Evolutionary conservation across 495 filamentous ascomycete genomes (phyloP), one percentile per base, ranked within the genome.

Genomic region (Penicillium roqueforti): DNA sequence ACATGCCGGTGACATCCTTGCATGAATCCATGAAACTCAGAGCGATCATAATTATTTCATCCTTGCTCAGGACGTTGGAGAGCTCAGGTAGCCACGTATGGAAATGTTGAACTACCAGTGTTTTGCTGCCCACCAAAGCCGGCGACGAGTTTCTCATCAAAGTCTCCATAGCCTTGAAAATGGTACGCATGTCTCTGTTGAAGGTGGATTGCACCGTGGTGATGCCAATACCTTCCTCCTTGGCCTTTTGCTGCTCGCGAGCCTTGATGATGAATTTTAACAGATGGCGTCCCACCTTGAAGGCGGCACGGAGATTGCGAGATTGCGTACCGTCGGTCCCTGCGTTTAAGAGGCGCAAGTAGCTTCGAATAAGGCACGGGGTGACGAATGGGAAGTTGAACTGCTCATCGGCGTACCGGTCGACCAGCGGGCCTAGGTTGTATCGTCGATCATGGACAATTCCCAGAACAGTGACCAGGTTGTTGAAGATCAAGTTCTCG

Each of bases 381-480:
- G 90, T 93, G 6, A 90, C 91, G 64, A 92, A 96, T 1, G 92
- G 91, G 65, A 95, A 97, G 63, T 95, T 91, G 71, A 97, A 97
- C 59, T 83, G 82, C 40, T 74, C 85, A 60, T 93, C 87, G n/a
- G 90, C 88, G 62, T 97, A 97, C 55, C 87, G 80, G 65, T 97
- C 92, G 22, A 97, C 90, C 26, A 96, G 74, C 1, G 95, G 91
- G 6, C 86, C 84, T 11, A 99, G 72, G 58, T 96, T 92, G 74
- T 96, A 99, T 10, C 93, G 77, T 54, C 93, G 84, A 72, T 99
- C 93, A 63, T 97, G 89, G 23, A 95, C 88, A 59, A 97, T 97
- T 18, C 91, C 88, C 37, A 99, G 74, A 8, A 97, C 89, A 10
- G 86, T 86, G 8, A 97, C 89, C 6, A 99, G 76, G 7, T 91